phyloP scores from a whole-genome alignment of 2,329 filamentous ascomycete genomes.

The Gnomoniopsis sp. region DNA sequence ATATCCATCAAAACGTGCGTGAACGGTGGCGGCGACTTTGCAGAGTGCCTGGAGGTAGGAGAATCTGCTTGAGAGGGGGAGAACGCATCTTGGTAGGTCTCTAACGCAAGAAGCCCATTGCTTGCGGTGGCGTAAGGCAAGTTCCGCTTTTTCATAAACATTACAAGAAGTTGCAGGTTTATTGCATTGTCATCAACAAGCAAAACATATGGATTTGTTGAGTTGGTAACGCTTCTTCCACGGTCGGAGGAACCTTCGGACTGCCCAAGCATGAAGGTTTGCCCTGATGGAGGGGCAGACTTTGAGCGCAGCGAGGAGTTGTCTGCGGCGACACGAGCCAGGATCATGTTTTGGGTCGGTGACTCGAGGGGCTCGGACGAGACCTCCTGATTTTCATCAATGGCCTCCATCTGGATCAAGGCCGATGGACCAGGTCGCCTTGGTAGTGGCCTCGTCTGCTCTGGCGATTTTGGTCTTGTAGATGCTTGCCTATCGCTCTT shows the following conservation, averaged over 20 bases:
- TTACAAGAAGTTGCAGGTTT: slow-evolving; percentile 39
- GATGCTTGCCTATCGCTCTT: not conserved
- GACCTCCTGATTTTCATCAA: not conserved
- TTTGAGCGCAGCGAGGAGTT: not conserved
- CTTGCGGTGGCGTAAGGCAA: slow-evolving; percentile 38
- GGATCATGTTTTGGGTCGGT: not conserved
- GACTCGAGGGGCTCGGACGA: not conserved
- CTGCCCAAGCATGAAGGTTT: not conserved
- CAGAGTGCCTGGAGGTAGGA: slow-evolving; percentile 12
- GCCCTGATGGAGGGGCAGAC: slow-evolving; percentile 1
- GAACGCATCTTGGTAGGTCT: slow-evolving; percentile 34
- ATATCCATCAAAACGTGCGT: slow-evolving; percentile 44
- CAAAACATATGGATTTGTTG: slow-evolving; percentile 25
- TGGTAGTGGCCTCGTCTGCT: not conserved
- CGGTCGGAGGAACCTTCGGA: not conserved
- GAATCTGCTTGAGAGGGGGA: not conserved
- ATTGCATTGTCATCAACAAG: slow-evolving; percentile 42
- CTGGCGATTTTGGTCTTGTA: not conserved
- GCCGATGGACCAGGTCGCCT: not conserved
- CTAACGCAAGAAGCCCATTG: slow-evolving; percentile 45
- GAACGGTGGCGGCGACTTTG: slow-evolving; percentile 22
- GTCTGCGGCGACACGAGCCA: not conserved
- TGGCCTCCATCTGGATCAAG: not conserved
- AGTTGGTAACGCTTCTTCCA: not conserved
- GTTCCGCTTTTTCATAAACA: slow-evolving; percentile 39